Percentiles rank a stretch among this genome's conserved stretches.
phyloP scores from a whole-genome alignment of 1,284 basidiomycete genomes.

The Papiliotrema nemorosa region DNA sequence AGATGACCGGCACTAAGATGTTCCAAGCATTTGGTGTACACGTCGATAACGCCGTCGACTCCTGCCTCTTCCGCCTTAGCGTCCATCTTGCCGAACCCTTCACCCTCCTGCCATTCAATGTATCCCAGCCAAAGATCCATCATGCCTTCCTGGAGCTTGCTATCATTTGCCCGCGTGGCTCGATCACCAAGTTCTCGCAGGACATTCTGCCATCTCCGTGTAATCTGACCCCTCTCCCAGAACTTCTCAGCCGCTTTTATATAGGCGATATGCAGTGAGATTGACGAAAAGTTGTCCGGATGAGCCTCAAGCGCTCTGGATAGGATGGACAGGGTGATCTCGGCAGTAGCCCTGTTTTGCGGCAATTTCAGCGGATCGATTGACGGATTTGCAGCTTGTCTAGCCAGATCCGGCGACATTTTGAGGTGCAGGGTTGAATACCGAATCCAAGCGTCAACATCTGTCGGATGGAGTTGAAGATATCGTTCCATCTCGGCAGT shows the following conservation, averaged over 20 bases:
- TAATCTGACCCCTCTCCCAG: constrained; percentile 36
- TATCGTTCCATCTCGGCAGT: constrained; percentile 34
- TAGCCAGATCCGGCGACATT: constrained; percentile 11
- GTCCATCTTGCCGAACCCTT: constrained; percentile 30
- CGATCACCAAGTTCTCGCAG: constrained; percentile 23
- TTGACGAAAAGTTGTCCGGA: constrained; percentile 22
- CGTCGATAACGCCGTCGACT: constrained; percentile 42
- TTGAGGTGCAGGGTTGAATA: constrained; percentile 40
- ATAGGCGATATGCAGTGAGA: constrained; percentile 38
- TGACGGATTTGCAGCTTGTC: neutral
- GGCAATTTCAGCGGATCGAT: constrained; percentile 10
- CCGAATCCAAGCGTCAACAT: constrained; percentile 37
- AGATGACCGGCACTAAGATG: neutral
- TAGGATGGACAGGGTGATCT: constrained; percentile 44
- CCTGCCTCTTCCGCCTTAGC: constrained; percentile 15
- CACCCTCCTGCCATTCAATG: constrained; percentile 44
- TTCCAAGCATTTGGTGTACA: constrained; percentile 38
- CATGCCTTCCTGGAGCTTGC: constrained; percentile 26
- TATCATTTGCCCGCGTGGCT: constrained; percentile 1
- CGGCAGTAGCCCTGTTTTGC: constrained; percentile 31
- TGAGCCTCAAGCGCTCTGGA: constrained; percentile 34
- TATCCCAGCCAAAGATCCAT: constrained; percentile 42
- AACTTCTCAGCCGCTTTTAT: constrained; percentile 35
- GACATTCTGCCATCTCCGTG: constrained; percentile 41
- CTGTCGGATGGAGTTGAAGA: constrained; percentile 23